These are phyloP conservation scores for Russula dissimulans DNA, from an alignment of 768 basidiomycete genomes.

Conservation along the genomic window DNA sequence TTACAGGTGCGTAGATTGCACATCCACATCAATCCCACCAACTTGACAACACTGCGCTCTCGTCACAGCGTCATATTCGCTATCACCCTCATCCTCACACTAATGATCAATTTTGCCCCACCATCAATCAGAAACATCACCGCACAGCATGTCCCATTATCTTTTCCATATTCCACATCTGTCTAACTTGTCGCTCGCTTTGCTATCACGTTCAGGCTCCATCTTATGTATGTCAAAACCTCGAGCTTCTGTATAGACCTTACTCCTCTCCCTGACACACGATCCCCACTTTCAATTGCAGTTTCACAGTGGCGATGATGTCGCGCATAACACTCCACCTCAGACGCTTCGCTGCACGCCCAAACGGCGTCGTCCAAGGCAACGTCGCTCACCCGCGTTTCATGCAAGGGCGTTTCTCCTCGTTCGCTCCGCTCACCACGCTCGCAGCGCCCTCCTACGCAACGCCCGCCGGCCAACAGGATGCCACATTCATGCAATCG, in stretches of 20 bases:
- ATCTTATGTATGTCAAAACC: background rate
- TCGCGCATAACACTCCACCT: constrained; percentile 58
- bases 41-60: background rate
- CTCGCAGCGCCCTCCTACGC: background rate
- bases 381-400: too few species aligned
- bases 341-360: constrained; percentile 23
- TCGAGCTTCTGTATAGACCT: too few species aligned
- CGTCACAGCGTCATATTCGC: constrained; percentile 29
- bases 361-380: background rate
- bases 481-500: background rate
- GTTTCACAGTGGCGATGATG: constrained; percentile 50
- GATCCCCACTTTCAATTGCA: background rate
- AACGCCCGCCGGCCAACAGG: background rate
- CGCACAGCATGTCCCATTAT: constrained; percentile 23
- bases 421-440: background rate
- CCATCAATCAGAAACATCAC: constrained; percentile 29
- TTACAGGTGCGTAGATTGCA: constrained; percentile 1
- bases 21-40: background rate
- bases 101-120: constrained; percentile 30
- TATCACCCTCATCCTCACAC: constrained; percentile 31
- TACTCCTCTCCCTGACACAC: background rate
- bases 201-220: background rate
- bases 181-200: background rate
- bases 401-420: background rate
- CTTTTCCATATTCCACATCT: background rate